phyloP scores from a whole-genome alignment of 495 filamentous ascomycete genomes.

The Aspergillus incahuasiensis region DNA sequence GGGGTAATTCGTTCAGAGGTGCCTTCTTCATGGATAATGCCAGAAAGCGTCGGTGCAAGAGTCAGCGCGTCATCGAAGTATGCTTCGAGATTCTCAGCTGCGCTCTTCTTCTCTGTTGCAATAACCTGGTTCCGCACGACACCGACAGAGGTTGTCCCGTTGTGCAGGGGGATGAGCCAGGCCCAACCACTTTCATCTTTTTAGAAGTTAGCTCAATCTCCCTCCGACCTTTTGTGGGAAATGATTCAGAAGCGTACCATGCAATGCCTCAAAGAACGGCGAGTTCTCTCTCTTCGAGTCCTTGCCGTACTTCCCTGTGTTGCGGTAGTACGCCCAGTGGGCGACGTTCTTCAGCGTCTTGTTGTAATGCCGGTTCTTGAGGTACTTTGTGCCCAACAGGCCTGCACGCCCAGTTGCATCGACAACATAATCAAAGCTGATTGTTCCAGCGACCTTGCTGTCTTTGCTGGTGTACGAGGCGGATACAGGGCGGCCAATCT shows the following conservation, averaged over 20 bases:
- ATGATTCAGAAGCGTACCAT: no score
- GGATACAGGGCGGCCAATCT: not conserved
- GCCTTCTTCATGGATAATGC: slow-evolving; percentile 11
- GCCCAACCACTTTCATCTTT: slow-evolving; percentile 40
- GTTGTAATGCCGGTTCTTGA: not conserved
- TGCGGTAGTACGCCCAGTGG: not conserved
- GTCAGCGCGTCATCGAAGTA: not conserved
- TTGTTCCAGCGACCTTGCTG: not conserved
- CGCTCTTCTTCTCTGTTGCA: slow-evolving; percentile 18
- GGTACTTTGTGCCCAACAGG: not conserved
- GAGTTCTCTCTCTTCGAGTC: not conserved
- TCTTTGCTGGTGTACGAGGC: not conserved
- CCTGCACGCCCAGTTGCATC: not conserved
- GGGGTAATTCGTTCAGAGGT: not conserved
- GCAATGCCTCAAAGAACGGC: not conserved
- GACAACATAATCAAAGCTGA: not conserved
- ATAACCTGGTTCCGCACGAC: slow-evolving; percentile 34
- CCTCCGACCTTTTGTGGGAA: no score
- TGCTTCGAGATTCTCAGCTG: not conserved
- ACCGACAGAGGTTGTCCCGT: slow-evolving; percentile 40
- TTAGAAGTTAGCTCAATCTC: not conserved
- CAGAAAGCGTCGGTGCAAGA: not conserved
- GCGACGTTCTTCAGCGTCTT: not conserved
- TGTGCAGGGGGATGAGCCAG: slow-evolving; percentile 44
- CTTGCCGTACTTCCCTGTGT: not conserved